Conservation (phyloP, 805 yeast genomes). For the Cephaloascus albidus region DNA sequence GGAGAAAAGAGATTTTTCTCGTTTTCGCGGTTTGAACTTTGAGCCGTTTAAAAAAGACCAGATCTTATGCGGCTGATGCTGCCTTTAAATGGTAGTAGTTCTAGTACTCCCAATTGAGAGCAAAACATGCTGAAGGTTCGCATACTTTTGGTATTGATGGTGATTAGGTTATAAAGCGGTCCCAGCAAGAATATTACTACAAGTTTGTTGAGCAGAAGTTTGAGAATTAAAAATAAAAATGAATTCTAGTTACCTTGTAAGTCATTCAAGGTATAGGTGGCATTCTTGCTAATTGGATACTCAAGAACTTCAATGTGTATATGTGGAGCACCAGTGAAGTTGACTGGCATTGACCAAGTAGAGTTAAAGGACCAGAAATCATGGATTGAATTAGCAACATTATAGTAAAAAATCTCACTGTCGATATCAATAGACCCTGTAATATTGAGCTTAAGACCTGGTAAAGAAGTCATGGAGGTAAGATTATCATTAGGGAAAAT, state of each 20-base stretch:
- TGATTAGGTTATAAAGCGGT: too few species aligned
- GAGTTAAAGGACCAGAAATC: conserved; percentile 6
- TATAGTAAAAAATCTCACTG: conserved; percentile 4
- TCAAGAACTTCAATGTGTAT: conserved; percentile 4
- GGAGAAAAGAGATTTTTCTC: too few species aligned
- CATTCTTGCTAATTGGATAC: conserved; percentile 4
- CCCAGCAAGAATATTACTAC: too few species aligned
- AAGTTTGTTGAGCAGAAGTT: too few species aligned
- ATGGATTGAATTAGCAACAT: conserved; percentile 2
- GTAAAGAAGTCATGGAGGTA: conserved; percentile 4
- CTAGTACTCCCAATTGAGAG: conserved; percentile 91
- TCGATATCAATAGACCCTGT: conserved; percentile 4
- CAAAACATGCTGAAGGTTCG: conserved; percentile 89
- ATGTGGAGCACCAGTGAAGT: conserved; percentile 5
- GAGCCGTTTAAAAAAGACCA: too few species aligned
- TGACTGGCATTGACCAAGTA: conserved; percentile 5
- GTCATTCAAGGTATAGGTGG: too few species aligned
- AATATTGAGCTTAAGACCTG: conserved; percentile 4
- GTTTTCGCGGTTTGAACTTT: too few species aligned
- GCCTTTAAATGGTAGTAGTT: too few species aligned
- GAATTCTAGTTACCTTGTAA: too few species aligned
- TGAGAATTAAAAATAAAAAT: too few species aligned
- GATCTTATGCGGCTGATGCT: too few species aligned
- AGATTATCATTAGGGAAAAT: conserved; percentile 4
- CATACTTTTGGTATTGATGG: conserved; percentile 91